Percentiles rank a stretch among this genome's conserved stretches.
Conservation (phyloP, 768 basidiomycete species). For the Boletus pseudopeckii region DNA sequence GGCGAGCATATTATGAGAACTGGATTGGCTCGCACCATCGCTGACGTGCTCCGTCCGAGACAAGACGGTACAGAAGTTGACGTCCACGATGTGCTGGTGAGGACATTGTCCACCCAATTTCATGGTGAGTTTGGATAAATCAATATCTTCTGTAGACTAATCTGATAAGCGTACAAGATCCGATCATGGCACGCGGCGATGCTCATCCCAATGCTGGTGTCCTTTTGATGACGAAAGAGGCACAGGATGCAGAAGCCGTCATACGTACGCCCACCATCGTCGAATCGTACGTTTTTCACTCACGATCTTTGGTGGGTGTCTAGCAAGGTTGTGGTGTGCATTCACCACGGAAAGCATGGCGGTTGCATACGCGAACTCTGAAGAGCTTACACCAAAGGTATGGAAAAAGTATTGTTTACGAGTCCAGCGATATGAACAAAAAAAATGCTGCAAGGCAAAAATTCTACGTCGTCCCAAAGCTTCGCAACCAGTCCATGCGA, state of each 20-base stretch:
- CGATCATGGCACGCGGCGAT: constrained; percentile 38
- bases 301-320: neutral
- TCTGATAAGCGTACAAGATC: constrained; percentile 27
- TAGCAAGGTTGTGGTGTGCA: constrained; percentile 77
- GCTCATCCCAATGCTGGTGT: constrained; percentile 56
- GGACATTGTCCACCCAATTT: constrained; percentile 46
- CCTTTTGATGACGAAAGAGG: constrained; percentile 54
- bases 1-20: constrained; percentile 68
- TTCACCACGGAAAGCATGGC: constrained; percentile 86
- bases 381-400: constrained; percentile 57
- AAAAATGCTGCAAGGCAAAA: constrained; percentile 28
- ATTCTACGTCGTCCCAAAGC: constrained; percentile 31
- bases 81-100: constrained; percentile 51
- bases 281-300: neutral
- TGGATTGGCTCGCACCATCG: constrained; percentile 53
- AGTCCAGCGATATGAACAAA: neutral
- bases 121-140: constrained; percentile 40
- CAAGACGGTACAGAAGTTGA: constrained; percentile 38
- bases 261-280: constrained; percentile 25
- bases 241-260: constrained; percentile 23
- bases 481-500: neutral
- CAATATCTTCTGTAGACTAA: neutral
- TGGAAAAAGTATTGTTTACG: neutral
- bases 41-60: constrained; percentile 38
- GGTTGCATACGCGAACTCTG: constrained; percentile 61